These are phyloP conservation scores for Penicillium hordei DNA, from an alignment of 2,329 filamentous ascomycete species.

Conservation along the genomic window DNA sequence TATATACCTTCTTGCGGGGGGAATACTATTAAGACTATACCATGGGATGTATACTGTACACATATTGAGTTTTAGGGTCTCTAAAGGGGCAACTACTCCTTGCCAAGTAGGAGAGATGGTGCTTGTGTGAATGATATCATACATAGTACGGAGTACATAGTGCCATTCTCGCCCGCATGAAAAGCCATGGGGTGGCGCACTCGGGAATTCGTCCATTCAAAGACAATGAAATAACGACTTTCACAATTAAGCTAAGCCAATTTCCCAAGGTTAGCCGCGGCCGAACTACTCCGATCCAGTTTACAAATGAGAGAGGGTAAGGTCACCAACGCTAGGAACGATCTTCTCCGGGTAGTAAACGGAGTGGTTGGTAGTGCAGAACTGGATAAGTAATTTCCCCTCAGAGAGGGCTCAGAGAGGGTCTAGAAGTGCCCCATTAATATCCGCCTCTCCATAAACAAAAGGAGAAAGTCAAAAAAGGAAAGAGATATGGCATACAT, in stretches of 20 bases:
- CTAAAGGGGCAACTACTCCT: neutral
- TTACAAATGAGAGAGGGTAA: neutral
- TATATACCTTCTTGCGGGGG: neutral
- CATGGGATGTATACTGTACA: neutral
- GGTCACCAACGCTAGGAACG: neutral
- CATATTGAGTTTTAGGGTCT: neutral
- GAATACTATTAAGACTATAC: neutral
- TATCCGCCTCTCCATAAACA: conserved; percentile 2
- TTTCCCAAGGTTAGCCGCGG: neutral
- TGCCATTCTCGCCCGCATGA: neutral
- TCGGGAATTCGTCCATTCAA: conserved; percentile 1
- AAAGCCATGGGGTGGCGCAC: neutral
- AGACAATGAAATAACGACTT: neutral
- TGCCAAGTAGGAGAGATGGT: neutral
- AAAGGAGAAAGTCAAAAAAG: neutral
- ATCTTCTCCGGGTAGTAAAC: neutral
- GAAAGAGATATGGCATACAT: neutral
- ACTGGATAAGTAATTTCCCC: neutral
- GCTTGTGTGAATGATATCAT: conserved; percentile 3
- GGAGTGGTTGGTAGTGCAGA: neutral
- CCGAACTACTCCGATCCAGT: conserved; percentile 17
- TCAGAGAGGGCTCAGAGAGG: too few relatives aligned
- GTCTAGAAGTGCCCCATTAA: neutral
- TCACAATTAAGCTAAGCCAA: conserved; percentile 6
- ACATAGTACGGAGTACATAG: neutral